These are phyloP conservation scores for Coemansia umbellata DNA, from an alignment of 192 early-diverging fungal species.

Conservation along the genomic window DNA sequence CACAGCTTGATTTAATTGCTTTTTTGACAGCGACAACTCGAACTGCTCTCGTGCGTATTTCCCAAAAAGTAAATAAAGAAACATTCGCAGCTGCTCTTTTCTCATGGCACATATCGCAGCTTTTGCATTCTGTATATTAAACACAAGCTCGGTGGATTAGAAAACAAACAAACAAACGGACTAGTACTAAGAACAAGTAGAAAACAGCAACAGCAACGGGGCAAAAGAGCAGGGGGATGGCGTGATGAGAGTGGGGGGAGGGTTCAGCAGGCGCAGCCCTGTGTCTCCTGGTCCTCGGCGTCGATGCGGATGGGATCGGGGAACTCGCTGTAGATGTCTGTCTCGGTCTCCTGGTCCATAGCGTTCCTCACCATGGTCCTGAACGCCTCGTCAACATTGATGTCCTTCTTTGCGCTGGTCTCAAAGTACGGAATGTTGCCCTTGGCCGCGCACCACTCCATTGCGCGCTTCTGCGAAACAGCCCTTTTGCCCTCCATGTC, in stretches of 20 bases:
- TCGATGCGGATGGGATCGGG: constrained; percentile 88
- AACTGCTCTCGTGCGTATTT: too few species aligned
- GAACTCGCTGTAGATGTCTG: constrained; percentile 63
- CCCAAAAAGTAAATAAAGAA: too few species aligned
- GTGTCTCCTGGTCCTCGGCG: constrained; percentile 61
- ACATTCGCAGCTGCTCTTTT: too few species aligned
- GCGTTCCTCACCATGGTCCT: constrained; percentile 94
- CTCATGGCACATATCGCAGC: too few species aligned
- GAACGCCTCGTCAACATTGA: constrained; percentile 98
- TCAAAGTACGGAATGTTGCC: constrained; percentile 98
- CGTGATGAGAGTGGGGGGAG: not conserved
- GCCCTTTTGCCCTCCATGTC: constrained; percentile 89
- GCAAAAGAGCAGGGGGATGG: not conserved
- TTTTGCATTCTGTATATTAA: too few species aligned
- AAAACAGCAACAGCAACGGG: not conserved
- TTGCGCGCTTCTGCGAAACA: constrained; percentile 93
- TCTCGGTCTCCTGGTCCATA: constrained; percentile 86
- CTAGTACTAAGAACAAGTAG: not conserved
- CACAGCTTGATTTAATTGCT: too few species aligned
- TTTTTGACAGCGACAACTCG: too few species aligned
- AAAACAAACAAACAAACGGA: too few species aligned
- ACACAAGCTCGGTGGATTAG: too few species aligned
- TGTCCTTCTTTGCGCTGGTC: constrained; percentile 96
- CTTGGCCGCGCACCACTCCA: constrained; percentile 95
- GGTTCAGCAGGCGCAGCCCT: constrained; percentile 66